phyloP scores from a whole-genome alignment of 2,329 filamentous ascomycete genomes.

The Metarhizium guizhouense region DNA sequence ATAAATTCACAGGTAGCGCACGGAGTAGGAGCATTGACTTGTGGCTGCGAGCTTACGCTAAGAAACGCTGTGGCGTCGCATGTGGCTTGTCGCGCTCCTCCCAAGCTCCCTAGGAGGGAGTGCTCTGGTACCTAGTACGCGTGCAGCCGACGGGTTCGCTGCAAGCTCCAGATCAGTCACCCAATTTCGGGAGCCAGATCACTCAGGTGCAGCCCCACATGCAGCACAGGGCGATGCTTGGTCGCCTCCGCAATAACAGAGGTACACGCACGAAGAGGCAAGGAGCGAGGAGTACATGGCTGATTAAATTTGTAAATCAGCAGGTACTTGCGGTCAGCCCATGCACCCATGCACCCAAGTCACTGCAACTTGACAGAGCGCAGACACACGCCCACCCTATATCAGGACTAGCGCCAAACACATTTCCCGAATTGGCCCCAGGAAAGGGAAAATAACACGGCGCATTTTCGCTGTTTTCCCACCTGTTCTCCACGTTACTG shows the following conservation, averaged over 20 bases:
- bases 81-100: too few relatives aligned
- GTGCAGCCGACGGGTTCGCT: background rate
- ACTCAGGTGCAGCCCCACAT: background rate
- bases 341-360: background rate
- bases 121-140: too few relatives aligned
- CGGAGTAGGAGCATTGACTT: too few relatives aligned
- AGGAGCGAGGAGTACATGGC: too few relatives aligned
- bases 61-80: too few relatives aligned
- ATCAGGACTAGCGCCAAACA: background rate
- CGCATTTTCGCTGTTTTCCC: background rate
- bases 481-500: slow-evolving; percentile 8
- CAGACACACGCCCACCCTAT: background rate
- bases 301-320: background rate
- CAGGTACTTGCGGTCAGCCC: background rate
- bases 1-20: too few relatives aligned
- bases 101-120: too few relatives aligned
- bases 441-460: background rate
- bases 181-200: background rate
- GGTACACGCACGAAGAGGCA: too few relatives aligned
- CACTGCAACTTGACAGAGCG: background rate
- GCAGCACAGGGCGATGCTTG: background rate
- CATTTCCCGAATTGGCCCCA: slow-evolving; percentile 1
- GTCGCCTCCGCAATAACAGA: too few relatives aligned
- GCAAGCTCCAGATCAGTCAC: background rate
- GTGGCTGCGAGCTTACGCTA: too few relatives aligned